Evolutionary conservation across 2,329 filamentous ascomycete species (phyloP).

Genomic region (Beauveria scarabaeidicola): DNA sequence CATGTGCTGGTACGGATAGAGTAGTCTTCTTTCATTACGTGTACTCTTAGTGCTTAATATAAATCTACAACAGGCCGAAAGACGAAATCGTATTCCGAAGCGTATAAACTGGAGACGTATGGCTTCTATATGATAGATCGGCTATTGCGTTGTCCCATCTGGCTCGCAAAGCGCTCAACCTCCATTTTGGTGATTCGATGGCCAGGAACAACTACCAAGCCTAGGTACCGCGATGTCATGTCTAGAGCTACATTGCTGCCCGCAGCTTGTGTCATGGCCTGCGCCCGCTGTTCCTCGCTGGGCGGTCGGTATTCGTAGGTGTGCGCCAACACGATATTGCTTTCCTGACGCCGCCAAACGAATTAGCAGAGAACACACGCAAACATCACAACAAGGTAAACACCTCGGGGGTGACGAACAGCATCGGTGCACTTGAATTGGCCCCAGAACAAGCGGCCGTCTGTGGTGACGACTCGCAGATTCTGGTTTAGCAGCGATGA

Average conservation of each 20-base stretch:
- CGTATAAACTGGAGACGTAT: background rate
- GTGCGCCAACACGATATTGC: conserved; percentile 76
- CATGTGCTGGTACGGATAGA: conserved; percentile 9
- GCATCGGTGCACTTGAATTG: conserved; percentile 92
- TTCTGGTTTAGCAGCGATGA: conserved; percentile 66
- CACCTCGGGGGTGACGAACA: conserved; percentile 38
- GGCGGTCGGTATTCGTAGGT: conserved; percentile 87
- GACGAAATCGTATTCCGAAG: background rate
- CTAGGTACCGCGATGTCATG: conserved; percentile 80
- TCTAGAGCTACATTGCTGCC: conserved; percentile 49
- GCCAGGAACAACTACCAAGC: conserved; percentile 82
- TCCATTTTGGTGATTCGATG: conserved; percentile 82
- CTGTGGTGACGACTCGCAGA: conserved; percentile 69
- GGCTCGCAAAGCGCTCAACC: conserved; percentile 64
- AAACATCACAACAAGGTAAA: background rate
- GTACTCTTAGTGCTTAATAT: conserved; percentile 23
- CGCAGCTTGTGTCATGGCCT: conserved; percentile 25
- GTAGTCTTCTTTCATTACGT: conserved; percentile 9
- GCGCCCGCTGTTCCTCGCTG: conserved; percentile 37
- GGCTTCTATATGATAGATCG: conserved; percentile 1
- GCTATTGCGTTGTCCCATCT: conserved; percentile 26
- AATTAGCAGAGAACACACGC: background rate
- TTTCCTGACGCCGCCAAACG: conserved; percentile 49
- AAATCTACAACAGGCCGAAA: conserved; percentile 8
- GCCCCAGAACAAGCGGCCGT: conserved; percentile 82